Evolutionary conservation across 2,329 filamentous ascomycete genomes (phyloP), one percentile per base, ranked within the genome.

Genomic region (Dactylella cylindrospora): DNA sequence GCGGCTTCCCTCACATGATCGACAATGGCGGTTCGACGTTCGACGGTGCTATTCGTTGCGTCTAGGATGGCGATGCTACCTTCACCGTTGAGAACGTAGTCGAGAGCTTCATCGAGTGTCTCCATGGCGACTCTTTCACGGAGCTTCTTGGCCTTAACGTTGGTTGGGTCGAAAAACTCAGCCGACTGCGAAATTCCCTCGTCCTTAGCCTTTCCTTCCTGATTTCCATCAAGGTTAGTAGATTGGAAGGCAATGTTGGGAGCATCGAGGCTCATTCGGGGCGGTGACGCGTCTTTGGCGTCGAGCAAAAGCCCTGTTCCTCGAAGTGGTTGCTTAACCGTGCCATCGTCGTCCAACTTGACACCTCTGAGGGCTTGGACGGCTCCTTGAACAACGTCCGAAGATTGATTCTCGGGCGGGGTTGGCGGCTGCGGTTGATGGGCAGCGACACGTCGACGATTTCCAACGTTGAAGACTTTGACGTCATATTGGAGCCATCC

Each of bases 401-500:
- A 29, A 15, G 43, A 40, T 9, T 31, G 29, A 35, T 54, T 25
- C 15, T 62, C 49, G 15, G 59, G 40, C 9, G 46, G 46, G 3
- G 59, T 64, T n/a, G 59, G 59, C 23, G 45, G 51, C 8, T 57
- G 44, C 1, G 59, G 59, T 12, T 64, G 75, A 44, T 85, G 86
- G 35, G 86, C 87, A 13, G 85, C 88, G 44, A 90, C 82, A 68
- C 93, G 85, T 69, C 93, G 81, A 70, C 90, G 81, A 73, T 95
- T 91, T 62, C 93, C 93, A 29, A 98, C 93, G 70, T 98, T 98
- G 81, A 98, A 98, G 68, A 98, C 96, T 67, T 80, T 82, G 9
- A 90, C 93, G 70, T 95, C 88, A 74, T 98, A 91, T 71, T 98
- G 93, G 70, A 96, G 84, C 93, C 93, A 98, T 43, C 94, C 91